Conservation (phyloP, 2,329 filamentous ascomycete genomes). For the Colletotrichum orchidophilum region DNA sequence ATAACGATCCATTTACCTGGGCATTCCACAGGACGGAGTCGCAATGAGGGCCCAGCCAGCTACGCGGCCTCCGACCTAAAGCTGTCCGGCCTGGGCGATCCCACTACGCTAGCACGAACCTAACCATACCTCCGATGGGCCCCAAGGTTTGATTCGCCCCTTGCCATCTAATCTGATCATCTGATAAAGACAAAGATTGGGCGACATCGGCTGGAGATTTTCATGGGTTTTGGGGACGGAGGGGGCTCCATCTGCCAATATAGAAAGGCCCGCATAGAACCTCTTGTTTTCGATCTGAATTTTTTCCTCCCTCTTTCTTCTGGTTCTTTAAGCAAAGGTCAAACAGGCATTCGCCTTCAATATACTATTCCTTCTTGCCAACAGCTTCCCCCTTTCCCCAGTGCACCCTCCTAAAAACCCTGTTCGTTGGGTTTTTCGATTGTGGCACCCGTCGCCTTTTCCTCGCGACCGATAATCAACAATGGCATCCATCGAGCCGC, state of each 20-base stretch:
- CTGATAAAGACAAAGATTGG: slow-evolving; percentile 29
- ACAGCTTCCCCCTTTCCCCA: not conserved
- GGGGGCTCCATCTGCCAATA: slow-evolving; percentile 13
- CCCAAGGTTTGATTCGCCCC: slow-evolving; percentile 10
- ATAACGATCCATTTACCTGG: not conserved
- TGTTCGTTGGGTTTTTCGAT: slow-evolving; percentile 2
- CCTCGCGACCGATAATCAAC: not conserved
- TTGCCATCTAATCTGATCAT: slow-evolving; percentile 33
- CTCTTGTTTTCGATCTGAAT: not conserved
- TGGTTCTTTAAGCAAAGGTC: slow-evolving; percentile 24
- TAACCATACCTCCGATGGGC: slow-evolving; percentile 21
- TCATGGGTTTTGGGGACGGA: not conserved
- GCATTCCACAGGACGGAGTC: slow-evolving; percentile 1
- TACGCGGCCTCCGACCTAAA: slow-evolving; percentile 25
- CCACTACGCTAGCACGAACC: slow-evolving; percentile 31
- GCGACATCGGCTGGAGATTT: slow-evolving; percentile 24
- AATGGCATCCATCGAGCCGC: slow-evolving; percentile 21
- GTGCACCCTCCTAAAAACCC: not conserved
- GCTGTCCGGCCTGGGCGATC: slow-evolving; percentile 22
- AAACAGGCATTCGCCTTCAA: slow-evolving; percentile 26
- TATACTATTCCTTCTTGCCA: slow-evolving; percentile 15
- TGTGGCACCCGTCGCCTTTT: slow-evolving; percentile 6
- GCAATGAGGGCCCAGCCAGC: slow-evolving; percentile 15
- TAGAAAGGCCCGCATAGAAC: slow-evolving; percentile 9
- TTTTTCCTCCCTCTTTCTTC: slow-evolving; percentile 6